Base-by-base conservation (phyloP, 228 moss, liverwort and hornwort genomes). In the Sphagnum fallax region DNA sequence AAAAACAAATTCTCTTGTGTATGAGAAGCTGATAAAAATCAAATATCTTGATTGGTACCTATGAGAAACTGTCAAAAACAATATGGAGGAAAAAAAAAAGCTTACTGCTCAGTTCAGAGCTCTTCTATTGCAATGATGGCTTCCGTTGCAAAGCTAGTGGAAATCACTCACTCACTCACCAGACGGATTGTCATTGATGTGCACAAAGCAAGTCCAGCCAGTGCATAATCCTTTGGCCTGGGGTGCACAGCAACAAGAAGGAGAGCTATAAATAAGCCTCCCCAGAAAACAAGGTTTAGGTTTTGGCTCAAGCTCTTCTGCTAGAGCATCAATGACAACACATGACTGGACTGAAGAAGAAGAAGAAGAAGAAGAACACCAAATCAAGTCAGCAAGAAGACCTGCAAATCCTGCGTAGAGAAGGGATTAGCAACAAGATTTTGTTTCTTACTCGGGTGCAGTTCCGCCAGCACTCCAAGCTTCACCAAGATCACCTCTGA, bases 161-260 rank as follows among this genome's bases (percentile, higher is more conserved):
- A 32, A 32, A 32, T 32, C 32, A 32, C 32, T 32, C 32, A 32
- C 32, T 32, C 47, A 60, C 79, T 77, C 11, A 85, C 85, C 85
- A 91, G 74, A 63, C 93, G 85, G 58, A 91, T 85, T 51, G 91
- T 91, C 89, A 93, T 87, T 52, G 93, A 93, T 61, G 93, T 89
- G 82, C 93, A 93, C 83, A 93, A 74, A 70, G 93, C 91, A 59
- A 93, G 78, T 32, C 90, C 89, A 61, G 87, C 91, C 67, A 81
- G 82, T 51, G 93, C 93, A 64, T 91, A 93, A 71, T 93, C 91
- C 81, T 91, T 91, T 4, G 93, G 93, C 74, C 90, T 87, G 67
- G 76, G 78, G 32, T 15, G 2, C 15, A 11, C 59, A 60, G 11
- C 15, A 11, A 3, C 59, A 60, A 11, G 2, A 60, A 10, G 11